phyloP scores from a whole-genome alignment of 176 grass and related monocot genomes.

The Themeda triandra region DNA sequence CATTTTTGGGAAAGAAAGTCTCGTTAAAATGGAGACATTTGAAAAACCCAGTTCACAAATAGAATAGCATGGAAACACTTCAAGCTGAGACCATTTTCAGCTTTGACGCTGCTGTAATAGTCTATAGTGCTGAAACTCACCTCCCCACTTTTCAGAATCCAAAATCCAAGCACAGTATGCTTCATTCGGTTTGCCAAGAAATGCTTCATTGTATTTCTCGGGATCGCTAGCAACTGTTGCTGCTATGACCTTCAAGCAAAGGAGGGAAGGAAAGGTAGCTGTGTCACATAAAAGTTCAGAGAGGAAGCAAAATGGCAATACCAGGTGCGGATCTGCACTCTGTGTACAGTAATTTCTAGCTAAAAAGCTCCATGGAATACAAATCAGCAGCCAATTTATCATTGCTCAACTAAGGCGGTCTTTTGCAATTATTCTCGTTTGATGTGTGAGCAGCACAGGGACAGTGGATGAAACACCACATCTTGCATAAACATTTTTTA shows the following conservation, averaged over 20 bases:
- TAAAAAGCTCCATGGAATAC: not conserved
- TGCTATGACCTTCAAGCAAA: slow-evolving; percentile 74
- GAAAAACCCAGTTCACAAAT: slow-evolving; percentile 4
- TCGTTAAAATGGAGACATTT: not conserved
- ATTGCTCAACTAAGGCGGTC: not conserved
- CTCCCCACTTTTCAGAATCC: slow-evolving; percentile 95
- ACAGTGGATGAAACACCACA: not conserved
- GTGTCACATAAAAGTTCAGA: not conserved
- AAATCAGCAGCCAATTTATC: not conserved
- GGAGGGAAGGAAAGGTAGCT: not conserved
- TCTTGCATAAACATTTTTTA: not conserved
- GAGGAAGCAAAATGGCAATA: not conserved
- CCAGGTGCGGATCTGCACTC: not conserved
- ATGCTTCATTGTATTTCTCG: slow-evolving; percentile 78
- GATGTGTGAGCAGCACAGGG: not conserved
- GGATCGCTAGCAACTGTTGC: slow-evolving; percentile 82
- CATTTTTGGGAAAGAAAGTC: not conserved
- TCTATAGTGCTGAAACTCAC: slow-evolving; percentile 46
- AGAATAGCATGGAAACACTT: not conserved
- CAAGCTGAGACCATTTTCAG: not conserved
- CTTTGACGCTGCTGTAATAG: not conserved
- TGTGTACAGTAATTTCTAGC: not conserved
- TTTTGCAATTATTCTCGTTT: not conserved
- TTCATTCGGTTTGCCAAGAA: slow-evolving; percentile 94
- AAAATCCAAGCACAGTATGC: slow-evolving; percentile 96